Percentiles rank a stretch among this genome's conserved stretches.
Evolutionary conservation across 2,329 filamentous ascomycete species (phyloP).

Genomic region (Colletotrichum phormii): DNA sequence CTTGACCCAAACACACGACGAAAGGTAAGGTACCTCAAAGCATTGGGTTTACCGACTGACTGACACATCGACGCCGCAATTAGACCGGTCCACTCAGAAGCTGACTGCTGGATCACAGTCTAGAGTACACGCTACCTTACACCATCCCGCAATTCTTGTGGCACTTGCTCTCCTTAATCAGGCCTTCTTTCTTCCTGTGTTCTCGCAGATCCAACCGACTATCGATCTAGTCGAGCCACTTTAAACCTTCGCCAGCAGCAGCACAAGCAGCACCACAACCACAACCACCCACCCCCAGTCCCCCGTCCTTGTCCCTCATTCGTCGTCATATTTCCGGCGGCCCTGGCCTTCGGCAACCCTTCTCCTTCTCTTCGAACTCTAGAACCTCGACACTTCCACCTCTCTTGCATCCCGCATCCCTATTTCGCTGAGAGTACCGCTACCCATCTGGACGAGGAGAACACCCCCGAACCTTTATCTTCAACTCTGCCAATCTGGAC

Average conservation of each 20-base stretch:
- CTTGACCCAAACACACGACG: neutral
- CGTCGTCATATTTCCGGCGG: constrained; percentile 33
- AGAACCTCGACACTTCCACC: constrained; percentile 34
- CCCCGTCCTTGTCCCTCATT: constrained; percentile 30
- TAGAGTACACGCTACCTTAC: neutral
- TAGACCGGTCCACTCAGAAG: neutral
- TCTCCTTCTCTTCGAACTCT: constrained; percentile 37
- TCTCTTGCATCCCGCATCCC: constrained; percentile 10
- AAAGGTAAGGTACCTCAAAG: neutral
- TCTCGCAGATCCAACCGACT: constrained; percentile 29
- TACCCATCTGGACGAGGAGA: neutral
- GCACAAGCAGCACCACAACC: neutral
- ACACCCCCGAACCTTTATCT: neutral
- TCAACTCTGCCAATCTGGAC: neutral
- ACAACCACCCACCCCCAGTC: neutral
- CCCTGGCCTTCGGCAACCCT: constrained; percentile 32
- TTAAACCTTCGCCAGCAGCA: constrained; percentile 34
- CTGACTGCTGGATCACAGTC: neutral
- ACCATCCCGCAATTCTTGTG: constrained; percentile 12
- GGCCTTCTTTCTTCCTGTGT: constrained; percentile 9
- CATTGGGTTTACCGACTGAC: neutral
- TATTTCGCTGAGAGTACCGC: neutral
- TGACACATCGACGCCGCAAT: neutral
- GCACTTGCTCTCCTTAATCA: neutral
- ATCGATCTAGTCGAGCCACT: constrained; percentile 36